Percentiles rank a stretch among this genome's conserved stretches.
phyloP scores from a whole-genome alignment of 2,329 filamentous ascomycete genomes.

The Fusarium nematophilum region DNA sequence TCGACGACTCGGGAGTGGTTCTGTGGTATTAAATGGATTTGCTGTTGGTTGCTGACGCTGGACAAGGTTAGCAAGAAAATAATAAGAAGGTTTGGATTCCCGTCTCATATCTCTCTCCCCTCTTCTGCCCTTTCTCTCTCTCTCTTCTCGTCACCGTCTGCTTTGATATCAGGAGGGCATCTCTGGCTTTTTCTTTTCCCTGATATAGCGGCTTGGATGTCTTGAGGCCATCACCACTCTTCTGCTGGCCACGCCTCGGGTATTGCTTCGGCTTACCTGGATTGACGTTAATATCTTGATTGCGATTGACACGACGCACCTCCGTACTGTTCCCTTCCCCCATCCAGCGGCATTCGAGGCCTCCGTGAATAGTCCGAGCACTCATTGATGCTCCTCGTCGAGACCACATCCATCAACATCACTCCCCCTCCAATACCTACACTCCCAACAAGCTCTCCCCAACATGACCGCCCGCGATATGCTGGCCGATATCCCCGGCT shows the following conservation, averaged over 20 bases:
- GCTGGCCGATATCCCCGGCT: slow-evolving; percentile 25
- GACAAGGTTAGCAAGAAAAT: background rate
- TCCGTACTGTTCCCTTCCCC: too few species aligned
- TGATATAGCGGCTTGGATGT: too few species aligned
- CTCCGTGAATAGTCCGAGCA: too few species aligned
- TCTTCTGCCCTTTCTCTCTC: too few species aligned
- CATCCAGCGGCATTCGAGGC: too few species aligned
- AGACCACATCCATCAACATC: too few species aligned
- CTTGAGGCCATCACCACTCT: background rate
- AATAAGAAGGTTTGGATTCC: slow-evolving; percentile 26
- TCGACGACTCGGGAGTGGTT: slow-evolving; percentile 4
- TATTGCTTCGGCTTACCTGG: slow-evolving; percentile 2
- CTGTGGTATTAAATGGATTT: slow-evolving; percentile 2
- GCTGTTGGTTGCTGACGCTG: slow-evolving; percentile 26
- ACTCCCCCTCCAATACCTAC: too few species aligned
- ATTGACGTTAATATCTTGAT: too few species aligned
- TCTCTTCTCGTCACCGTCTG: background rate
- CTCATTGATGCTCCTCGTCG: too few species aligned
- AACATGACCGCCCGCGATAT: slow-evolving; percentile 20
- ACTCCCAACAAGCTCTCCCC: background rate
- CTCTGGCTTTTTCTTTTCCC: background rate
- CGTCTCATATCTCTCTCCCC: background rate
- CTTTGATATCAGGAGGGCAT: background rate
- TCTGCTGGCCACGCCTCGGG: background rate
- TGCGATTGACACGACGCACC: too few species aligned